Base-by-base conservation (phyloP, 345 rosid species). In the Pistacia vera region DNA sequence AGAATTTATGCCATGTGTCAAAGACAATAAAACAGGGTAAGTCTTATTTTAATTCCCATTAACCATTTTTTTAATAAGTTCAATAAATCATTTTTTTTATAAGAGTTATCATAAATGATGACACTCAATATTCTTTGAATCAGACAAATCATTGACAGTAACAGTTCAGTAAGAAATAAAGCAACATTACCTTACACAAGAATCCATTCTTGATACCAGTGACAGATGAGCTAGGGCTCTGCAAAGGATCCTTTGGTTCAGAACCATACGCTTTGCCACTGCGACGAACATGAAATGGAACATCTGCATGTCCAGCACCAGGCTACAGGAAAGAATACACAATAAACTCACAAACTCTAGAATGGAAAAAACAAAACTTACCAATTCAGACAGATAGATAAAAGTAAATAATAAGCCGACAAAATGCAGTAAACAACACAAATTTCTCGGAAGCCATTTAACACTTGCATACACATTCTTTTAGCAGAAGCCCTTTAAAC, bases 221-320 rank as follows among this genome's bases (percentile, higher is more conserved):
- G 18, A 78, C 78, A 8, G 90, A 49, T 7, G 76, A 88, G 63
- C 73, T 49, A 48, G 91, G 88, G 79, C 85, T 83, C 77, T 78
- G 80, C 72, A 70, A 70, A 11, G 78, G 84, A 85, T 88, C 90
- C 72, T 82, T 86, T 66, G 75, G 71, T 55, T 85, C 91, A 44
- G 78, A 83, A 56, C 75, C 75, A 52, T 63, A 66, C 36, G 22
- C 65, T 83, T 85, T 81, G 35, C 79, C 84, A 18, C 75, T 81
- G 8, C 75, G 71, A 79, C 68, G 75, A 61, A 80, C 77, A 33
- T 78, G 68, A 75, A 79, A 84, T 16, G 88, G 78, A 52, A 80
- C 46, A 46, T 81, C 88, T n/a, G 46, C 64, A 58, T 83, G 83
- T 66, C 80, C 78, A 12, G 77, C 82, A 46, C 81, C 88, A 57